Percentiles rank a stretch among this genome's conserved stretches.
These are phyloP conservation scores for Geotrichum australiense DNA, from an alignment of 1,139 yeast genomes.

Conservation along the genomic window DNA sequence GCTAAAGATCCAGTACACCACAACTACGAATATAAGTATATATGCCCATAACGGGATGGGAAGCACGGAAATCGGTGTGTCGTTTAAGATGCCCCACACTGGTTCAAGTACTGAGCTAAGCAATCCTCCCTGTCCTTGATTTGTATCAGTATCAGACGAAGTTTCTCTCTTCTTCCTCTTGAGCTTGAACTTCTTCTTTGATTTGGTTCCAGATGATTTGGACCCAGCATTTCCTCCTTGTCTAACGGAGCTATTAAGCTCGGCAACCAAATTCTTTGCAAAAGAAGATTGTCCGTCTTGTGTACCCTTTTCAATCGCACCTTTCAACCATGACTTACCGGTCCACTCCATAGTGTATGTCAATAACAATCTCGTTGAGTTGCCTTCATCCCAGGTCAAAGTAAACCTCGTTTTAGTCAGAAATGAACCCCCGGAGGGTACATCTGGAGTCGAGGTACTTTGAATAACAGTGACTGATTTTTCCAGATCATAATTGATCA, in stretches of 20 bases:
- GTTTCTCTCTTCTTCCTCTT: constrained; percentile 6
- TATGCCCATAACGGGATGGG: constrained; percentile 23
- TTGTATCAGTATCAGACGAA: constrained; percentile 9
- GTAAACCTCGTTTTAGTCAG: constrained; percentile 58
- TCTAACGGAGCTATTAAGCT: constrained; percentile 45
- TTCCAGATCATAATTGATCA: constrained; percentile 57
- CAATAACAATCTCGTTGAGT: constrained; percentile 57
- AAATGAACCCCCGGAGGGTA: constrained; percentile 86
- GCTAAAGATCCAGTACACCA: constrained; percentile 25
- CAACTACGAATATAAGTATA: constrained; percentile 19
- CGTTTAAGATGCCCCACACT: constrained; percentile 12
- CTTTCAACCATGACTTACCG: constrained; percentile 88
- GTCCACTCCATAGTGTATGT: constrained; percentile 77
- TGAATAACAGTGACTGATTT: constrained; percentile 54
- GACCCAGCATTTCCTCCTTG: constrained; percentile 26
- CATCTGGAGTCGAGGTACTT: constrained; percentile 80
- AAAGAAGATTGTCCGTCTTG: constrained; percentile 82
- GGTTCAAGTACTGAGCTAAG: constrained; percentile 4
- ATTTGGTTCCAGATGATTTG: constrained; percentile 17
- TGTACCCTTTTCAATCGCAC: constrained; percentile 87
- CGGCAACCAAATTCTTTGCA: constrained; percentile 52
- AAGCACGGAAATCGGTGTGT: constrained; percentile 19
- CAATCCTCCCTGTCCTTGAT: constrained; percentile 5
- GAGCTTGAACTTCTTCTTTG: constrained; percentile 12
- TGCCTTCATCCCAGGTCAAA: constrained; percentile 71